Base-by-base conservation (phyloP, 129 eudicot species). In the Lactuca sativa region DNA sequence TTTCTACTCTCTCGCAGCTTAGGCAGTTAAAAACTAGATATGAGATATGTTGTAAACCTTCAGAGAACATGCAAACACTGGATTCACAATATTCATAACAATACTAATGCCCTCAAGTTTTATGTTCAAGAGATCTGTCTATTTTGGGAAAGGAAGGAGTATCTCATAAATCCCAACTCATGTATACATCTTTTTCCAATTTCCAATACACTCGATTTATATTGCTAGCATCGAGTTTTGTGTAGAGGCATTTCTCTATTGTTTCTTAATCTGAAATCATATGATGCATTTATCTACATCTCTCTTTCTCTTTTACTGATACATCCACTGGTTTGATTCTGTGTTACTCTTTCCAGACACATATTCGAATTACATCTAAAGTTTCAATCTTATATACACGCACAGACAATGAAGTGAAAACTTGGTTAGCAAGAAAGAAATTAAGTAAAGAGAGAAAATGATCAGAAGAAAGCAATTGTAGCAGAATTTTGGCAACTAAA, bases 381-480 rank as follows among this genome's bases (percentile, higher is more conserved):
- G n/a, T 38, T 12, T 38, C 54, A 56, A 52, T 56, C 40, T 9
- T 65, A 25, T 64, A 71, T 48, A 43, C 66, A 11, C 31, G n/a
- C 10, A 14, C 48, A 66, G 48, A 21, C 58, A 55, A 64, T 18
- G 17, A 51, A 6, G 43, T 5, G 12, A 40, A 52, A 66, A 59
- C 66, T 66, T 12, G 61, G 59, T 67, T 58, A 59, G 37, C 77
- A 71, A 13, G 54, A 61, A 71, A 77, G 56, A 63, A 43, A 38
- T 34, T 34, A n/a, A 47, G 72, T 14, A 66, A 21, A 70, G 32
- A 64, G 64, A 56, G 33, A 55, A 21, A 11, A 15, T 40, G 52
- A 53, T 59, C 54, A 54, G 32, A 49, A 77, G 60, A 34, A 64
- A 43, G 43, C 31, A 14, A 48, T 14, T 43, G 36, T 40, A 64